Percentiles rank a stretch among this genome's conserved stretches.
phyloP scores from a whole-genome alignment of 805 yeast species.

The Pichia scutulata region DNA sequence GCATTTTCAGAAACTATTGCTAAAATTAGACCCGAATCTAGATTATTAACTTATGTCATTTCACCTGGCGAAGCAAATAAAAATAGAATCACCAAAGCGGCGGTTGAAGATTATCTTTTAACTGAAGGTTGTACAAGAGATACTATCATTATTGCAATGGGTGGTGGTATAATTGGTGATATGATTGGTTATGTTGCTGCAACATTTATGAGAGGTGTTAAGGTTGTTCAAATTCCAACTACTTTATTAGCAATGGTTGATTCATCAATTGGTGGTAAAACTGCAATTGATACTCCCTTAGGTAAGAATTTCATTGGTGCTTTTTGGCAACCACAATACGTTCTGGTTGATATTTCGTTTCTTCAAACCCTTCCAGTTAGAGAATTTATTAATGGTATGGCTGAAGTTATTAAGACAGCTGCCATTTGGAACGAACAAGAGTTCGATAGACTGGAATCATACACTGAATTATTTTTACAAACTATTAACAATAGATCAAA shows the following conservation, averaged over 20 bases:
- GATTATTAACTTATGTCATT: constrained; percentile 67
- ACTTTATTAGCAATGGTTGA: constrained; percentile 95
- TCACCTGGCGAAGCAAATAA: constrained; percentile 93
- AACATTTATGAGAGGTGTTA: constrained; percentile 96
- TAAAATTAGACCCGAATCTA: constrained; percentile 40
- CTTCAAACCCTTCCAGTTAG: constrained; percentile 83
- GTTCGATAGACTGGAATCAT: constrained; percentile 73
- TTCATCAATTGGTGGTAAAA: constrained; percentile 96
- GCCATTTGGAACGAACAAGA: constrained; percentile 94
- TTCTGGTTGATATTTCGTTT: constrained; percentile 82
- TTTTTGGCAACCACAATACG: constrained; percentile 91
- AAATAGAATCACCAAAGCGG: constrained; percentile 81
- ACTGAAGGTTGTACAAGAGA: constrained; percentile 89
- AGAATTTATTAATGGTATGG: constrained; percentile 97
- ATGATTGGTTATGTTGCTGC: constrained; percentile 99
- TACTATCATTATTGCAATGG: constrained; percentile 87
- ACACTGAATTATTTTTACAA: constrained; percentile 60
- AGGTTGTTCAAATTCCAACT: constrained; percentile 91
- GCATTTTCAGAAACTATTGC: constrained; percentile 35
- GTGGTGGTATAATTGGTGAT: constrained; percentile 98
- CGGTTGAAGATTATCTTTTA: constrained; percentile 83
- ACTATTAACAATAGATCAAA: constrained; percentile 45
- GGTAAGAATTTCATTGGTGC: constrained; percentile 97
- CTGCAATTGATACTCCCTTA: constrained; percentile 93
- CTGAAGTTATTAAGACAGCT: constrained; percentile 95